Evolutionary conservation across 2,329 filamentous ascomycete species (phyloP).

Genomic region (Xylariaceae sp.): DNA sequence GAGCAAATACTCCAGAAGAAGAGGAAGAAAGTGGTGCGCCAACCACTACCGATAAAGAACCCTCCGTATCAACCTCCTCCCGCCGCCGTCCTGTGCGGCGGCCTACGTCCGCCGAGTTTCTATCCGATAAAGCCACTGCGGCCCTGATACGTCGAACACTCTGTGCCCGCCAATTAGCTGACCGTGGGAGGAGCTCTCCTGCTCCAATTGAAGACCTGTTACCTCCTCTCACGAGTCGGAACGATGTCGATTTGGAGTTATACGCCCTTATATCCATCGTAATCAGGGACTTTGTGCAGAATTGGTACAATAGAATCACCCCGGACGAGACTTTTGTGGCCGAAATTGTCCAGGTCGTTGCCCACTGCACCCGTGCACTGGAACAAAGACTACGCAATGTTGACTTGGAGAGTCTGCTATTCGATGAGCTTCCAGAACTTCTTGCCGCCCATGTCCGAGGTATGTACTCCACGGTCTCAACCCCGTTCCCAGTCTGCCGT

Average conservation of each 20-base stretch:
- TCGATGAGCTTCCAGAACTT: slow-evolving; percentile 84
- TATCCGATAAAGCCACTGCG: slow-evolving; percentile 74
- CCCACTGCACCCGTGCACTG: slow-evolving; percentile 81
- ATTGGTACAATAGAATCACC: slow-evolving; percentile 91
- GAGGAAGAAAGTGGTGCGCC: slow-evolving; percentile 15
- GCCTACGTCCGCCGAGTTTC: slow-evolving; percentile 43
- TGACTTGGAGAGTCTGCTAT: slow-evolving; percentile 74
- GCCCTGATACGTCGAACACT: slow-evolving; percentile 79
- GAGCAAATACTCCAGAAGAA: slow-evolving; percentile 28
- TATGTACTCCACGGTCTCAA: slow-evolving; percentile 38
- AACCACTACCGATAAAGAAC: slow-evolving; percentile 1
- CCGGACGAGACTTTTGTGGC: slow-evolving; percentile 83
- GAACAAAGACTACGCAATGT: slow-evolving; percentile 81
- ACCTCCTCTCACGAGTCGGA: slow-evolving; percentile 88
- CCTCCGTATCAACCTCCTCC: background rate
- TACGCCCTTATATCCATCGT: slow-evolving; percentile 91
- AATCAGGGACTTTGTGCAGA: slow-evolving; percentile 82
- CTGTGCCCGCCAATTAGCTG: slow-evolving; percentile 64
- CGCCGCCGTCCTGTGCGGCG: slow-evolving; percentile 34
- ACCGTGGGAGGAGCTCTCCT: slow-evolving; percentile 52
- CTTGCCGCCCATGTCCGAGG: slow-evolving; percentile 76
- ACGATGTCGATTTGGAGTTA: slow-evolving; percentile 87
- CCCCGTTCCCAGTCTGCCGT: background rate
- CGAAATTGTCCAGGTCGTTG: slow-evolving; percentile 85
- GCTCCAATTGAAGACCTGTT: slow-evolving; percentile 73